These are phyloP conservation scores for Dicorynia guianensis DNA, from an alignment of 306 rosid species.

Conservation along the genomic window DNA sequence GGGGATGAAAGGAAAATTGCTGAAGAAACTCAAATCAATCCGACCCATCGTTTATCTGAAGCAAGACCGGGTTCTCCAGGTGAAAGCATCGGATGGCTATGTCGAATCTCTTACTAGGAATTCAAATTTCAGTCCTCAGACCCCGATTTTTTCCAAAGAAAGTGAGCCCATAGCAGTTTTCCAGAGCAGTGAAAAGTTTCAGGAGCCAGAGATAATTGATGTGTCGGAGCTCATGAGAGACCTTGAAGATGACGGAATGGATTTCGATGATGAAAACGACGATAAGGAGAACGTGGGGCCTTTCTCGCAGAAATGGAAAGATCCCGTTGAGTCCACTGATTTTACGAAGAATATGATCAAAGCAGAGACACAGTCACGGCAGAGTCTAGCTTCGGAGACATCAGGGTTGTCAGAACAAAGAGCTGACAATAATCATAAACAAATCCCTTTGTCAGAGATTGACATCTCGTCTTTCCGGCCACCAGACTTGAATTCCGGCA, in stretches of 20 bases:
- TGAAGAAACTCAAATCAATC: conserved; percentile 88
- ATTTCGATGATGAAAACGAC: conserved; percentile 38
- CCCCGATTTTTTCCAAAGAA: conserved; percentile 44
- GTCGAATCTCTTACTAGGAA: conserved; percentile 49
- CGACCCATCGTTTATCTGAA: conserved; percentile 61
- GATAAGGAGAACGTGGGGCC: conserved; percentile 78
- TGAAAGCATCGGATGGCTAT: conserved; percentile 62
- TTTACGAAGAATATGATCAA: conserved; percentile 19
- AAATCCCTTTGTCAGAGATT: conserved; percentile 49
- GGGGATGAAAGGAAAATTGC: conserved; percentile 73
- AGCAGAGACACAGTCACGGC: conserved; percentile 37
- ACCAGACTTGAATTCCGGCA: conserved; percentile 80
- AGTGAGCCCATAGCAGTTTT: conserved; percentile 44
- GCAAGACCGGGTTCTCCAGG: conserved; percentile 76
- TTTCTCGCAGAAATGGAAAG: conserved; percentile 23
- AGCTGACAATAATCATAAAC: neutral
- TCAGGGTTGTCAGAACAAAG: conserved; percentile 24
- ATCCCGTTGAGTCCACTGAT: neutral
- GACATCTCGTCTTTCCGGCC: conserved; percentile 63
- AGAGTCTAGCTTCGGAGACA: conserved; percentile 40
- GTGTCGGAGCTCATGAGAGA: conserved; percentile 61
- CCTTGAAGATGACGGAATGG: conserved; percentile 57
- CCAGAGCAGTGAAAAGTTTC: conserved; percentile 17
- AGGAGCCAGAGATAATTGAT: conserved; percentile 54
- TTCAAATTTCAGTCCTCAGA: conserved; percentile 33